Evolutionary conservation across 1,284 basidiomycete genomes (phyloP).

Genomic region (Cutaneotrichosporon cyanovorans): DNA sequence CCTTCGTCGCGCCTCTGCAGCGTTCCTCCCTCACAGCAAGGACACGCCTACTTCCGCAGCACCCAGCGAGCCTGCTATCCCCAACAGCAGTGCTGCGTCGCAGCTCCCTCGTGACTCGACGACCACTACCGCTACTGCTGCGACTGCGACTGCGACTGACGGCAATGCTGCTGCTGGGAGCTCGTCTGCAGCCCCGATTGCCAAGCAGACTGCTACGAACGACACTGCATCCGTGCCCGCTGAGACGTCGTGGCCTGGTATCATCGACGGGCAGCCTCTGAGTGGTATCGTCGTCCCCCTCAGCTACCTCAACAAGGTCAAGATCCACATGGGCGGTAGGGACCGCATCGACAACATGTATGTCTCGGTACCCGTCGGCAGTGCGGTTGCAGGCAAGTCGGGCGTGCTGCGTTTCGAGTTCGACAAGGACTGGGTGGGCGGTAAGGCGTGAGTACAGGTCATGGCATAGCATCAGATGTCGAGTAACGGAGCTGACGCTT

Average conservation of each 20-base stretch:
- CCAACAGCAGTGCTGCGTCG: too few relatives aligned
- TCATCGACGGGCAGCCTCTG: slow-evolving; percentile 30
- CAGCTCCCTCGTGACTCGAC: background rate
- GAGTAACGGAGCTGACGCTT: background rate
- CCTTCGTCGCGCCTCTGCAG: slow-evolving; percentile 20
- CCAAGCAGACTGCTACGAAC: slow-evolving; percentile 16
- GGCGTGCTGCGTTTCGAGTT: slow-evolving; percentile 40
- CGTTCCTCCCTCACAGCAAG: background rate
- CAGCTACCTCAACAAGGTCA: slow-evolving; percentile 23
- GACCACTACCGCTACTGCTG: background rate
- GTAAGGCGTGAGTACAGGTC: slow-evolving; percentile 34
- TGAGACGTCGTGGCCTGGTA: slow-evolving; percentile 37
- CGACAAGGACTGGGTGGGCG: slow-evolving; percentile 41
- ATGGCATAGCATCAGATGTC: too few relatives aligned
- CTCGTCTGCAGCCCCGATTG: slow-evolving; percentile 18
- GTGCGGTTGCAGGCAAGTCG: slow-evolving; percentile 18
- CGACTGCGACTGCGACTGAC: background rate
- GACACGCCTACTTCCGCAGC: too few relatives aligned
- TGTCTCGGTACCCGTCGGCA: slow-evolving; percentile 4
- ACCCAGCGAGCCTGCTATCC: background rate
- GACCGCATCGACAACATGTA: slow-evolving; percentile 1
- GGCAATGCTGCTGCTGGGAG: slow-evolving; percentile 3
- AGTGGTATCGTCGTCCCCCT: slow-evolving; percentile 28
- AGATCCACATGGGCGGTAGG: slow-evolving; percentile 1
- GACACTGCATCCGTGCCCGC: slow-evolving; percentile 20